A percentile compares a stretch with the other conserved stretches of the same genome.
Evolutionary conservation across 2,329 filamentous ascomycete genomes (phyloP).

Genomic region (Alternaria rosae): DNA sequence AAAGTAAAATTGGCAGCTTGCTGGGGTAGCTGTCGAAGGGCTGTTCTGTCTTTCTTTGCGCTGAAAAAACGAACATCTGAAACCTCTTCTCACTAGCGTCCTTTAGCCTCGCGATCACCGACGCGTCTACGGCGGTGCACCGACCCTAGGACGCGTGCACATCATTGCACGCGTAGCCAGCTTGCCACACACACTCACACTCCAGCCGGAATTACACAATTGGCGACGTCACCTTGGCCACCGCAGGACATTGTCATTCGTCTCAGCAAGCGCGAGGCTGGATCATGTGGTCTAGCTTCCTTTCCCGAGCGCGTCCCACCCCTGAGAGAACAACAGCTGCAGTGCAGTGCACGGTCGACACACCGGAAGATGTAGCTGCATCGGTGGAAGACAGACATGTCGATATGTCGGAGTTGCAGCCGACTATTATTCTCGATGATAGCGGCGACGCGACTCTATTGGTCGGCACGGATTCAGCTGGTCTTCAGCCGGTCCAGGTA

Average conservation of each 20-base stretch:
- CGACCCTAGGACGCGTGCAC: conserved; percentile 1
- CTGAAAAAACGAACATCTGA: background rate
- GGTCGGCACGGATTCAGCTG: conserved; percentile 11
- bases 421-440: conserved; percentile 13
- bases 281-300: conserved; percentile 14
- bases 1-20: background rate
- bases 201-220: conserved; percentile 3
- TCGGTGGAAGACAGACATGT: conserved; percentile 2
- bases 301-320: conserved; percentile 11
- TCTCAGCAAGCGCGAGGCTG: background rate
- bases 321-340: conserved; percentile 13
- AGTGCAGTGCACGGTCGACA: conserved; percentile 1
- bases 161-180: background rate
- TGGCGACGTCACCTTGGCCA: conserved; percentile 7
- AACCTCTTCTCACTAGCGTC: background rate
- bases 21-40: background rate
- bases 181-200: conserved; percentile 7
- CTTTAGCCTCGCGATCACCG: background rate
- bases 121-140: background rate
- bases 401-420: conserved; percentile 8
- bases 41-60: background rate
- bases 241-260: background rate
- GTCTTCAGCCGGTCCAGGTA: conserved; percentile 17
- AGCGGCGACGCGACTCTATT: conserved; percentile 16
- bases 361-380: conserved; percentile 3